Conservation (phyloP, 345 rosid genomes). For the Populus euphratica region DNA sequence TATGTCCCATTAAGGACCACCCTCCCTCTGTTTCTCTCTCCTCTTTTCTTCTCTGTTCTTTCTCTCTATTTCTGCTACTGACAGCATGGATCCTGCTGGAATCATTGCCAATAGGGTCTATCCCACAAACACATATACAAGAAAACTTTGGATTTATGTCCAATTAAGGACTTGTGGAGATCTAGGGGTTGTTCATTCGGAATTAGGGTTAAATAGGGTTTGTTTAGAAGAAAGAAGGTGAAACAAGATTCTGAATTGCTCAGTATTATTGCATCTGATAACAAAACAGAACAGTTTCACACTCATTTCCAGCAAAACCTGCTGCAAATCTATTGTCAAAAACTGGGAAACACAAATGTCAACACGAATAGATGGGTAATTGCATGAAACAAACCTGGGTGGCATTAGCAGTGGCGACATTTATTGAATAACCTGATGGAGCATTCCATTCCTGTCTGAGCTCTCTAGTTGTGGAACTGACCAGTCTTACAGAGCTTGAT, state of each 20-base stretch:
- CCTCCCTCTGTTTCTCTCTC: too few species aligned
- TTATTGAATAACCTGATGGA: slow-evolving; percentile 69
- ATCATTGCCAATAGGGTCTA: too few species aligned
- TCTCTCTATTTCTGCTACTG: too few species aligned
- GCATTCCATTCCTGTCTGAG: slow-evolving; percentile 74
- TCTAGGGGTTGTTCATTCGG: neutral
- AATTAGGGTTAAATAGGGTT: neutral
- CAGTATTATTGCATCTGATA: neutral
- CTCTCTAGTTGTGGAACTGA: slow-evolving; percentile 67
- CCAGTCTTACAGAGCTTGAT: slow-evolving; percentile 79
- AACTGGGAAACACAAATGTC: neutral
- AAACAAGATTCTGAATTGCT: neutral
- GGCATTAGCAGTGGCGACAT: slow-evolving; percentile 92
- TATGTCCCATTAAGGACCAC: too few species aligned
- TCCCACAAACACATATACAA: too few species aligned
- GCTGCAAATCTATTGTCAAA: neutral
- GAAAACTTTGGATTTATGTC: too few species aligned
- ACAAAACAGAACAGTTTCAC: too few species aligned
- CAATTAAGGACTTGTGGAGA: neutral
- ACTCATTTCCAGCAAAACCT: neutral
- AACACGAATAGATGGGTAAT: neutral
- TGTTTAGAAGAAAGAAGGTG: neutral
- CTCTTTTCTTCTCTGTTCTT: too few species aligned
- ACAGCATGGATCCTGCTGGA: too few species aligned
- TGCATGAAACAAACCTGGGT: slow-evolving; percentile 62